Evolutionary conservation across 108 stramenopile genomes (phyloP).

Genomic region (Fistulifera pelliculosa): DNA sequence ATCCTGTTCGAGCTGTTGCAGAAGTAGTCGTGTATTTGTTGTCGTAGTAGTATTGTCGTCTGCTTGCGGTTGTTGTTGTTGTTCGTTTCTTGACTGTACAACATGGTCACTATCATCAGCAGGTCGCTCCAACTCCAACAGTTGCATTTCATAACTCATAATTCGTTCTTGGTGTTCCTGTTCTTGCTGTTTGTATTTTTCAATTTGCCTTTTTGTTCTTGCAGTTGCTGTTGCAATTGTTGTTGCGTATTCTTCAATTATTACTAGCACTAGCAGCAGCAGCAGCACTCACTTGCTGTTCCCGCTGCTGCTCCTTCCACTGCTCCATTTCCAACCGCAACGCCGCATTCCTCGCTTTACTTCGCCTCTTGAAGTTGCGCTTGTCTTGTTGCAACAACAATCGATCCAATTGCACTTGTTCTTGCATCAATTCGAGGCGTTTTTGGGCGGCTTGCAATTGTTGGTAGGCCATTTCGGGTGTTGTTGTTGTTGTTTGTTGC

Average conservation of each 20-base stretch:
- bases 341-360: conserved; percentile 7
- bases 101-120: background rate
- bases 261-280: too few species aligned
- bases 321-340: background rate
- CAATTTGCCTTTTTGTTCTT: background rate
- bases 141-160: conserved; percentile 1
- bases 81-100: background rate
- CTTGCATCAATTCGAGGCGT: conserved; percentile 10
- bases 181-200: conserved; percentile 3
- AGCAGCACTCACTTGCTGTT: too few species aligned
- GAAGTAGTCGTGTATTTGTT: background rate
- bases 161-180: conserved; percentile 5
- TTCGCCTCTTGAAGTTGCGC: conserved; percentile 3
- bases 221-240: background rate
- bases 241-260: background rate
- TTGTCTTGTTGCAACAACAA: conserved; percentile 13
- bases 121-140: conserved; percentile 4
- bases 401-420: conserved; percentile 8
- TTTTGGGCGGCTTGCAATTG: conserved; percentile 4
- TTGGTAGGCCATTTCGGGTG: conserved; percentile 3
- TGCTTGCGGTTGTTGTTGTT: background rate
- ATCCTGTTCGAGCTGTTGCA: background rate
- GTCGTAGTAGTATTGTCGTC: conserved; percentile 1
- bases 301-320: too few species aligned
- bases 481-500: too few species aligned